These are phyloP conservation scores for Spathaspora girioi DNA, from an alignment of 805 yeast species.

Conservation along the genomic window DNA sequence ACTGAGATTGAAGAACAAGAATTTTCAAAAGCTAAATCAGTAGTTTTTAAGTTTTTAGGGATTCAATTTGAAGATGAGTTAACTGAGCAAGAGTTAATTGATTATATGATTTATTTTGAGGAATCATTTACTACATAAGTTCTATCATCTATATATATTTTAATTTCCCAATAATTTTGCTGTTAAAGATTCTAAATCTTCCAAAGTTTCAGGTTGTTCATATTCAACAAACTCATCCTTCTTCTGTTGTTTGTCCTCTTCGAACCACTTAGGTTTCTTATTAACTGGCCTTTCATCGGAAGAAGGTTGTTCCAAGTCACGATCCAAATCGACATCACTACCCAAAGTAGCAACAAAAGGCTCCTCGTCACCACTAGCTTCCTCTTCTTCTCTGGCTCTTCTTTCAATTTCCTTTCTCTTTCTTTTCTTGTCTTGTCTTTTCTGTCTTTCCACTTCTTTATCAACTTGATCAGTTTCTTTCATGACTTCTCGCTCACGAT, in stretches of 20 bases:
- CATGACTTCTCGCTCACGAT: slow-evolving; percentile 68
- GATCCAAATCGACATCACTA: slow-evolving; percentile 41
- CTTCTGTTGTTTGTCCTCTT: slow-evolving; percentile 18
- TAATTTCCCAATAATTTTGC: slow-evolving; percentile 37
- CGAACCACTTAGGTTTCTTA: slow-evolving; percentile 51
- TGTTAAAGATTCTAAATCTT: slow-evolving; percentile 89
- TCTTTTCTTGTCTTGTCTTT: slow-evolving; percentile 84
- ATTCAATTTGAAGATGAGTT: slow-evolving; percentile 2
- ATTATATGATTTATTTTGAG: background rate
- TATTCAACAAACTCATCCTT: slow-evolving; percentile 56
- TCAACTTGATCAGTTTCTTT: slow-evolving; percentile 69
- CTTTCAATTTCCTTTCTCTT: slow-evolving; percentile 78
- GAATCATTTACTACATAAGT: background rate
- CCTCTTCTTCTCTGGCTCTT: slow-evolving; percentile 41
- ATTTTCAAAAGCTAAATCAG: slow-evolving; percentile 2
- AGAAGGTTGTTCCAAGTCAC: slow-evolving; percentile 40
- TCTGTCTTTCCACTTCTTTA: slow-evolving; percentile 70
- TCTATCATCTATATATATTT: background rate
- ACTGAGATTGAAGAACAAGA: slow-evolving; percentile 2
- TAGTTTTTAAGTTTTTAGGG: slow-evolving; percentile 4
- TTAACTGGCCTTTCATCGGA: slow-evolving; percentile 27
- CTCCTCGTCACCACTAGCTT: slow-evolving; percentile 30
- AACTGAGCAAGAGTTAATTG: background rate
- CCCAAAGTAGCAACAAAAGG: slow-evolving; percentile 21
- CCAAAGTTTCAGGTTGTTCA: slow-evolving; percentile 86